Percentiles rank a stretch among this genome's conserved stretches.
Evolutionary conservation across 2,329 filamentous ascomycete genomes (phyloP).

Genomic region (Botrytis fabae): DNA sequence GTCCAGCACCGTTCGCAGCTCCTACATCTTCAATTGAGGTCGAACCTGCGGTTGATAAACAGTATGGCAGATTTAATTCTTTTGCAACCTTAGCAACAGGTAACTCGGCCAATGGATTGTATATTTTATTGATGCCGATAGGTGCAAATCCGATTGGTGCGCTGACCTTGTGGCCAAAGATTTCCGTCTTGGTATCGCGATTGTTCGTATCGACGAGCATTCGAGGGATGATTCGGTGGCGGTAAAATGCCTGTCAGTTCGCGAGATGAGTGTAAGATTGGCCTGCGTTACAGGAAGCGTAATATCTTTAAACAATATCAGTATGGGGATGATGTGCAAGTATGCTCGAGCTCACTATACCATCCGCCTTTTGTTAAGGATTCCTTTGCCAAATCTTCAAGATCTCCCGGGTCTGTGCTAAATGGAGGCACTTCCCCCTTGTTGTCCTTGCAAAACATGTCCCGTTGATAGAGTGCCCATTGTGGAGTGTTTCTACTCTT

Average conservation of each 20-base stretch:
- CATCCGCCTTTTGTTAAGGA: constrained; percentile 59
- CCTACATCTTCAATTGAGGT: constrained; percentile 58
- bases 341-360: constrained; percentile 33
- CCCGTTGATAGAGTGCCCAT: constrained; percentile 55
- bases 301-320: constrained; percentile 43
- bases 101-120: constrained; percentile 58
- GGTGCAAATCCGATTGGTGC: constrained; percentile 66
- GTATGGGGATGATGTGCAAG: neutral
- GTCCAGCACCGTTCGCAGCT: constrained; percentile 52
- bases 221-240: constrained; percentile 61
- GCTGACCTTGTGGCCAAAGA: constrained; percentile 60
- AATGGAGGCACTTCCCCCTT: constrained; percentile 50
- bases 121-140: constrained; percentile 66
- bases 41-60: constrained; percentile 56
- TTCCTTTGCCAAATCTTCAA: constrained; percentile 58
- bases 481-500: constrained; percentile 52
- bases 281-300: constrained; percentile 58
- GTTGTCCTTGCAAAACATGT: constrained; percentile 56
- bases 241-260: constrained; percentile 64
- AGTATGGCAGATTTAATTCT: constrained; percentile 61
- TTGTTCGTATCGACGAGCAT: constrained; percentile 59
- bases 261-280: constrained; percentile 53
- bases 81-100: constrained; percentile 58
- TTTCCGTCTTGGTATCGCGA: constrained; percentile 56
- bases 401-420: constrained; percentile 56